Percentiles rank a stretch among this genome's conserved stretches.
These are phyloP conservation scores for Lasiodiplodia sp. DNA, from an alignment of 2,329 filamentous ascomycete genomes.

Conservation along the genomic window DNA sequence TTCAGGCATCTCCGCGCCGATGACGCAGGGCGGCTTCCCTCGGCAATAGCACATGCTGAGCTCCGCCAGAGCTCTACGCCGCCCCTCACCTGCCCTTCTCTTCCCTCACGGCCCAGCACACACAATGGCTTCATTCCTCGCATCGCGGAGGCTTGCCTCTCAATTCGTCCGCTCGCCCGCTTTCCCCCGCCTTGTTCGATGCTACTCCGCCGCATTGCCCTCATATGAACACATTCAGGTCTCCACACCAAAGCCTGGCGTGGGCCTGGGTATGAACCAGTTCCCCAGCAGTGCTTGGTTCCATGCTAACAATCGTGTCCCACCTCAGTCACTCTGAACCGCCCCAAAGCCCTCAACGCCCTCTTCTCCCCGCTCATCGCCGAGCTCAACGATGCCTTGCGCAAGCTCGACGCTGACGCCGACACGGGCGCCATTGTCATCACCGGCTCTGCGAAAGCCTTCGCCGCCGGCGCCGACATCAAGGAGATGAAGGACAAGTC, in stretches of 20 bases:
- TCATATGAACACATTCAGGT: slow-evolving; percentile 84
- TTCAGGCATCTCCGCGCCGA: slow-evolving; percentile 6
- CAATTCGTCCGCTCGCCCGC: slow-evolving; percentile 63
- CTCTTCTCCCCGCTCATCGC: slow-evolving; percentile 88
- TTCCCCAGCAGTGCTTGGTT: too few relatives aligned
- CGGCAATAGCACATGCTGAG: slow-evolving; percentile 11
- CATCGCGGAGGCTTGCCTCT: slow-evolving; percentile 67
- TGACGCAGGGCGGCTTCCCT: slow-evolving; percentile 25
- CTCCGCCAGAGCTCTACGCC: neutral
- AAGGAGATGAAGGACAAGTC: slow-evolving; percentile 97
- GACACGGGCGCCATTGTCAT: slow-evolving; percentile 62
- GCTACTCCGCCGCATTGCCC: slow-evolving; percentile 51
- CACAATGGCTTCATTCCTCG: slow-evolving; percentile 60
- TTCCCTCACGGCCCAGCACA: neutral
- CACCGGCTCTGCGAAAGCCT: slow-evolving; percentile 88
- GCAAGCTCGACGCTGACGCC: slow-evolving; percentile 43
- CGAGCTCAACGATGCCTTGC: slow-evolving; percentile 68
- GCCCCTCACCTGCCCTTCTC: neutral
- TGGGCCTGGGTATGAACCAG: slow-evolving; percentile 77
- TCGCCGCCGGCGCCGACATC: slow-evolving; percentile 89
- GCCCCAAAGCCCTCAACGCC: slow-evolving; percentile 94
- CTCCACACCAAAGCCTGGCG: slow-evolving; percentile 83
- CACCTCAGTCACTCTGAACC: slow-evolving; percentile 81
- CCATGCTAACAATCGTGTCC: neutral
- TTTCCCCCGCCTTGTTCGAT: slow-evolving; percentile 63